phyloP scores from a whole-genome alignment of 208 protist genomes.

The Acanthamoeba castellanii region DNA sequence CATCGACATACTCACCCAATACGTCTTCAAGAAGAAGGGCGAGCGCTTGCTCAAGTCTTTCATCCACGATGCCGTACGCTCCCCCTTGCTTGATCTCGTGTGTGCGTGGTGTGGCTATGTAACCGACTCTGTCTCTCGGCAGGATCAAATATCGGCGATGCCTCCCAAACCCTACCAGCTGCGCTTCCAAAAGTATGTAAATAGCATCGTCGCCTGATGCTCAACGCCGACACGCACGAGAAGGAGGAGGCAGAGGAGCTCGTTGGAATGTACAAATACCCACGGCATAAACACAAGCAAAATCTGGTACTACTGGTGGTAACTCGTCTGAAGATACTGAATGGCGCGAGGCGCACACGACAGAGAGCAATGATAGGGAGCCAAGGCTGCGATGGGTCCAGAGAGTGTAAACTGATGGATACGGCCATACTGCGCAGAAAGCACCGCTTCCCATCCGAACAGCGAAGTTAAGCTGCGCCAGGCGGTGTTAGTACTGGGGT shows the following conservation, averaged over 20 bases:
- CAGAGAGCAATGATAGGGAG: no score
- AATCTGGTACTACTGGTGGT: no score
- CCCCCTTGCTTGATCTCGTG: not conserved
- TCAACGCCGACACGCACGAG: not conserved
- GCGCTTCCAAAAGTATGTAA: conserved; percentile 74
- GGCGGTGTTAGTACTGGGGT: no score
- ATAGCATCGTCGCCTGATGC: conserved; percentile 64
- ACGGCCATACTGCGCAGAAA: no score
- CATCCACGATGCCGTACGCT: conserved; percentile 67
- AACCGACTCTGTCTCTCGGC: not conserved
- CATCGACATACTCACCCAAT: conserved; percentile 74
- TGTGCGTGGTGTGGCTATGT: not conserved
- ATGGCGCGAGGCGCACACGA: no score
- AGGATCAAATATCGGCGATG: conserved; percentile 75
- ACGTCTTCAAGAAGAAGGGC: conserved; percentile 75
- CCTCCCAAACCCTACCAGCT: conserved; percentile 75
- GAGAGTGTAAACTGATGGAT: no score
- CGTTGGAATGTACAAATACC: not conserved
- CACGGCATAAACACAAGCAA: no score
- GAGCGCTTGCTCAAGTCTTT: conserved; percentile 74
- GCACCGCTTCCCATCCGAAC: no score
- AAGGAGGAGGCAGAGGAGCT: not conserved
- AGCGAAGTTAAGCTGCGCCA: no score
- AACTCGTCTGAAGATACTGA: no score
- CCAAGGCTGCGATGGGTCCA: no score